A percentile compares a stretch with the other conserved stretches of the same genome.
Evolutionary conservation across 495 filamentous ascomycete genomes (phyloP).

Genomic region (Extremus antarcticus): DNA sequence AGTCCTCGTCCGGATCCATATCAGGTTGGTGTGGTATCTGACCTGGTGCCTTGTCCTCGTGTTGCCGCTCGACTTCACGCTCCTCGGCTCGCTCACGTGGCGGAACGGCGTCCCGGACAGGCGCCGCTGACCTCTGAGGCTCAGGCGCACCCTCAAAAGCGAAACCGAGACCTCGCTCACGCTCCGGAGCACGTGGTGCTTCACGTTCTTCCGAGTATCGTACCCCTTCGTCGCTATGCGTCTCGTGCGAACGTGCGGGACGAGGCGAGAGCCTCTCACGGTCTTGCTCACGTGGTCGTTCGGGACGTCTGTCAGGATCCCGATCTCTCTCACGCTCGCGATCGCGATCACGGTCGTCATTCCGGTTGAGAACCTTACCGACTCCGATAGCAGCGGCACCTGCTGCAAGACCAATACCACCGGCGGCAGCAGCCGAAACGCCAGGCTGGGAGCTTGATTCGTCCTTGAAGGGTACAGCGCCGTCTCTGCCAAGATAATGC

Average conservation of each 20-base stretch:
- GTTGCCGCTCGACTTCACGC: slow-evolving; percentile 8
- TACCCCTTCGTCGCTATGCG: background rate
- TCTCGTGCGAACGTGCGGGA: slow-evolving; percentile 4
- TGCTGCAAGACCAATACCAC: slow-evolving; percentile 17
- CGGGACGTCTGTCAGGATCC: slow-evolving; percentile 1
- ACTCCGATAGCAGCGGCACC: slow-evolving; percentile 15
- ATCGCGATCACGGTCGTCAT: slow-evolving; percentile 21
- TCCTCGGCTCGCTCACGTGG: slow-evolving; percentile 23
- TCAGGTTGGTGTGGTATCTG: slow-evolving; percentile 6
- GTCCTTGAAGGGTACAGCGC: background rate
- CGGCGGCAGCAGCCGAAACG: slow-evolving; percentile 7
- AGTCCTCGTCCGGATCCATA: slow-evolving; percentile 33
- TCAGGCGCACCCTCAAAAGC: slow-evolving; percentile 15
- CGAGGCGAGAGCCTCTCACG: slow-evolving; percentile 9
- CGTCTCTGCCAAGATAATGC: background rate
- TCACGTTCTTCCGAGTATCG: slow-evolving; percentile 7
- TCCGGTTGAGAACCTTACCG: slow-evolving; percentile 9
- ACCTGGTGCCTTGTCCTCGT: slow-evolving; percentile 1
- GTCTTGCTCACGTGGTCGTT: slow-evolving; percentile 17
- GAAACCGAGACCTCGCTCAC: slow-evolving; percentile 15
- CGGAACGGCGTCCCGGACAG: slow-evolving; percentile 4
- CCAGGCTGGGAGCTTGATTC: background rate
- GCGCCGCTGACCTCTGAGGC: slow-evolving; percentile 4
- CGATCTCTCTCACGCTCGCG: slow-evolving; percentile 15
- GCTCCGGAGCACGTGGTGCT: background rate